These are phyloP conservation scores for Malus hybrid DNA, from an alignment of 331 rosid species.

Conservation along the genomic window DNA sequence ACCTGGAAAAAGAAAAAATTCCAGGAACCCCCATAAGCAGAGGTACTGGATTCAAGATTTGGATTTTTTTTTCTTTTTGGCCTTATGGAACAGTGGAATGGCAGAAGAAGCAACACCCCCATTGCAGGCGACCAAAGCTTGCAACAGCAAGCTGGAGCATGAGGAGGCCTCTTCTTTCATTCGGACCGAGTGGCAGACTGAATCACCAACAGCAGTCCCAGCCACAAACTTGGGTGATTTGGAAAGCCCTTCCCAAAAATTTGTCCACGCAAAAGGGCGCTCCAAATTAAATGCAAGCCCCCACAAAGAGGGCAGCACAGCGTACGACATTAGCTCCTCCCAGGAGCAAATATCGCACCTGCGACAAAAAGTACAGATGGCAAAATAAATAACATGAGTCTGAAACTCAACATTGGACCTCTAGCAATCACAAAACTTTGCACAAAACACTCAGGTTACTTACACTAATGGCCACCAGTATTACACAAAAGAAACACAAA, in stretches of 20 bases:
- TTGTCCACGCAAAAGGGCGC: conserved; percentile 93
- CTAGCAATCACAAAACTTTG: conserved; percentile 69
- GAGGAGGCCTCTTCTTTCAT: conserved; percentile 99
- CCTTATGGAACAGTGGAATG: conserved; percentile 50
- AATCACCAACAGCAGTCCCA: conserved; percentile 94
- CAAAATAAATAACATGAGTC: conserved; percentile 71
- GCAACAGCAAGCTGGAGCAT: conserved; percentile 94
- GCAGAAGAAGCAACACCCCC: conserved; percentile 99
- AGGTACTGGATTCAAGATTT: conserved; percentile 14
- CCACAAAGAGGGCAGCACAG: conserved; percentile 92
- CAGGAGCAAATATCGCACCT: conserved; percentile 99
- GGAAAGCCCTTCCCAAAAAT: conserved; percentile 87
- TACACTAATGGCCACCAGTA: conserved; percentile 29
- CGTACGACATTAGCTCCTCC: conserved; percentile 99
- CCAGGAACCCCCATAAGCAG: conserved; percentile 51
- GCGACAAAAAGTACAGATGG: conserved; percentile 89
- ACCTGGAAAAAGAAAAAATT: conserved; percentile 85
- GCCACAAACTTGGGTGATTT: conserved; percentile 92
- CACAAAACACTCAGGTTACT: conserved; percentile 42
- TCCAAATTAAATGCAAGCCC: conserved; percentile 94
- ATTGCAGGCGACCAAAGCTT: conserved; percentile 79
- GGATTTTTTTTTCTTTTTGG: conserved; percentile 40
- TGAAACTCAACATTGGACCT: conserved; percentile 60
- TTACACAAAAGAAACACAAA: conserved; percentile 6
- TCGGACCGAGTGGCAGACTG: conserved; percentile 91